Evolutionary conservation across 805 yeast genomes (phyloP).

Genomic region (Hanseniaspora guilliermondii): DNA sequence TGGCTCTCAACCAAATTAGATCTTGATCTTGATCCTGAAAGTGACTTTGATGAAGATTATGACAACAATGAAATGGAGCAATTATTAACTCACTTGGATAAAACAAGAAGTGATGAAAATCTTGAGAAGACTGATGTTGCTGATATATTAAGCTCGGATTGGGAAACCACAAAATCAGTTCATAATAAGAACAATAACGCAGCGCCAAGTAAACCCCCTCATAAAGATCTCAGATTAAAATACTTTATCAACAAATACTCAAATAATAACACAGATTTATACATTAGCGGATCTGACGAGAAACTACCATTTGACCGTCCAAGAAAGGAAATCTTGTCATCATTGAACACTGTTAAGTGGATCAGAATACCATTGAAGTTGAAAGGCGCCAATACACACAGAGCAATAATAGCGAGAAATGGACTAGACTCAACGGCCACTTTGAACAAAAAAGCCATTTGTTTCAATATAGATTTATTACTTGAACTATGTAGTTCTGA

Average conservation of each 20-base stretch:
- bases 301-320: slow-evolving; percentile 29
- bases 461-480: slow-evolving; percentile 4
- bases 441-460: neutral
- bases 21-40: slow-evolving; percentile 1
- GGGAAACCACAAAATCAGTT: slow-evolving; percentile 14
- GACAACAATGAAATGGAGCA: slow-evolving; percentile 18
- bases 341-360: slow-evolving; percentile 60
- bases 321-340: slow-evolving; percentile 34
- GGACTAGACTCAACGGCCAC: slow-evolving; percentile 33
- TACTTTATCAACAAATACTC: slow-evolving; percentile 23
- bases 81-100: slow-evolving; percentile 18
- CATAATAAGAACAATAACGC: slow-evolving; percentile 14
- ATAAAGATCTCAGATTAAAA: slow-evolving; percentile 17
- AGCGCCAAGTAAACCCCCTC: slow-evolving; percentile 5
- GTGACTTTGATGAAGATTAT: slow-evolving; percentile 13
- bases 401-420: slow-evolving; percentile 68
- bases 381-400: slow-evolving; percentile 70
- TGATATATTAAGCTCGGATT: slow-evolving; percentile 19
- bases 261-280: slow-evolving; percentile 16
- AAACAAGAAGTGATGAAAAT: slow-evolving; percentile 21
- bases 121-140: slow-evolving; percentile 20
- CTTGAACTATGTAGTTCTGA: neutral
- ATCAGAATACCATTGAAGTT: slow-evolving; percentile 61
- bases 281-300: slow-evolving; percentile 16
- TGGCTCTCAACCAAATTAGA: neutral